Conservation (phyloP, 495 filamentous ascomycete species). For the Acidiella bohemica region DNA sequence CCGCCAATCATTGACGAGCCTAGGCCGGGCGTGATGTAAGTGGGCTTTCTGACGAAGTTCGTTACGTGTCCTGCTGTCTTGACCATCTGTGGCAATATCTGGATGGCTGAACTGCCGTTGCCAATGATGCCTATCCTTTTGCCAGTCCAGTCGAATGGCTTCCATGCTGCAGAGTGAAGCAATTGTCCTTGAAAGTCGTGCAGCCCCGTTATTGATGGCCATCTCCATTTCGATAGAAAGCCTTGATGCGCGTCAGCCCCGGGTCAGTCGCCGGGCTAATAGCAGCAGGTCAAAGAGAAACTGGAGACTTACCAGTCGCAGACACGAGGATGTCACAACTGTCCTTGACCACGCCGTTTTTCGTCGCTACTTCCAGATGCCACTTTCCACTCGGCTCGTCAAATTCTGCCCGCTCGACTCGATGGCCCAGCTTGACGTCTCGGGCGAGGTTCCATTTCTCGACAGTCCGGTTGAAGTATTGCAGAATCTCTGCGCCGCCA, state of each 20-base stretch:
- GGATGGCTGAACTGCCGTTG: conserved; percentile 21
- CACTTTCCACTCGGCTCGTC: conserved; percentile 14
- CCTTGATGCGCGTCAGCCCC: no score
- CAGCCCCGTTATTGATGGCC: conserved; percentile 20
- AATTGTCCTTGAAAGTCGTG: conserved; percentile 22
- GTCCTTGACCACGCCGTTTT: conserved; percentile 11
- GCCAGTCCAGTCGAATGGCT: conserved; percentile 16
- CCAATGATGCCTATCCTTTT: conserved; percentile 23
- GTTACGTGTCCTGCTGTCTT: conserved; percentile 8
- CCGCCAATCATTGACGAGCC: conserved; percentile 8
- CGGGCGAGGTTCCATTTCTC: conserved; percentile 10
- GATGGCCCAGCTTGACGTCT: conserved; percentile 24
- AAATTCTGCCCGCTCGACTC: conserved; percentile 22
- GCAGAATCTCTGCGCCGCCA: conserved; percentile 24
- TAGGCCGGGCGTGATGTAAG: conserved; percentile 13
- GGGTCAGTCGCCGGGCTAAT: no score
- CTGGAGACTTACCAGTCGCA: no score
- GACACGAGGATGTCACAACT: conserved; percentile 24
- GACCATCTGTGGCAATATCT: conserved; percentile 20
- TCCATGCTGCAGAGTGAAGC: conserved; percentile 18
- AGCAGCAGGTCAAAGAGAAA: no score
- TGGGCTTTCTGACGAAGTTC: conserved; percentile 7
- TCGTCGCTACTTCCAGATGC: conserved; percentile 4
- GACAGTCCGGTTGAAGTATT: conserved; percentile 24
- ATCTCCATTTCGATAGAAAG: conserved; percentile 20